These are phyloP conservation scores for Pseudocercospora fijiensis DNA, from an alignment of 2,329 filamentous ascomycete species.

Conservation along the genomic window DNA sequence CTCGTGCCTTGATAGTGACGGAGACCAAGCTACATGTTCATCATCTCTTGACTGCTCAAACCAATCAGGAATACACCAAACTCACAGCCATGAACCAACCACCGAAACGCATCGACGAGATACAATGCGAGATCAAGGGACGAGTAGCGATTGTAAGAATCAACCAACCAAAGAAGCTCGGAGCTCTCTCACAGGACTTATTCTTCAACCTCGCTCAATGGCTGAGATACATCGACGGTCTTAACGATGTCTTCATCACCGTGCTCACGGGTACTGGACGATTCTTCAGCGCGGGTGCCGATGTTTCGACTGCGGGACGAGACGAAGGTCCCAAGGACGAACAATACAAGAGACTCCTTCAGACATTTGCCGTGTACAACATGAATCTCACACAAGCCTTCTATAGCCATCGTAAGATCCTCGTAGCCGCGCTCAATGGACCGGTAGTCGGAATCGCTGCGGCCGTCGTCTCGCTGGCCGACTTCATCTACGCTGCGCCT, in stretches of 20 bases:
- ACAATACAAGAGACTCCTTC: constrained; percentile 60
- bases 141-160: constrained; percentile 82
- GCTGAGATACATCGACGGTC: constrained; percentile 73
- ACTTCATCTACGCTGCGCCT: constrained; percentile 88
- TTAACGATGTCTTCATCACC: constrained; percentile 80
- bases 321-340: constrained; percentile 38
- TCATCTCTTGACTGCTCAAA: neutral
- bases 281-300: constrained; percentile 88
- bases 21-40: neutral
- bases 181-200: constrained; percentile 68
- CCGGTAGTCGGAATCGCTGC: constrained; percentile 86
- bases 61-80: neutral
- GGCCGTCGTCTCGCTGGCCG: constrained; percentile 76
- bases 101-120: constrained; percentile 22
- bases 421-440: constrained; percentile 87
- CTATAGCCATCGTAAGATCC: constrained; percentile 90
- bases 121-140: constrained; percentile 59
- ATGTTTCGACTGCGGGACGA: constrained; percentile 59
- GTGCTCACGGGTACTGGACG: constrained; percentile 77
- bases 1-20: neutral
- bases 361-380: constrained; percentile 75
- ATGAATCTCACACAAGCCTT: constrained; percentile 87
- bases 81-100: constrained; percentile 16
- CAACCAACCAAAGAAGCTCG: constrained; percentile 81
- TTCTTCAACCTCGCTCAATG: constrained; percentile 67